Percentiles rank a stretch among this genome's conserved stretches.
These are phyloP conservation scores for Rehmannia glutinosa DNA, from an alignment of 257 asterid genomes.

Conservation along the genomic window DNA sequence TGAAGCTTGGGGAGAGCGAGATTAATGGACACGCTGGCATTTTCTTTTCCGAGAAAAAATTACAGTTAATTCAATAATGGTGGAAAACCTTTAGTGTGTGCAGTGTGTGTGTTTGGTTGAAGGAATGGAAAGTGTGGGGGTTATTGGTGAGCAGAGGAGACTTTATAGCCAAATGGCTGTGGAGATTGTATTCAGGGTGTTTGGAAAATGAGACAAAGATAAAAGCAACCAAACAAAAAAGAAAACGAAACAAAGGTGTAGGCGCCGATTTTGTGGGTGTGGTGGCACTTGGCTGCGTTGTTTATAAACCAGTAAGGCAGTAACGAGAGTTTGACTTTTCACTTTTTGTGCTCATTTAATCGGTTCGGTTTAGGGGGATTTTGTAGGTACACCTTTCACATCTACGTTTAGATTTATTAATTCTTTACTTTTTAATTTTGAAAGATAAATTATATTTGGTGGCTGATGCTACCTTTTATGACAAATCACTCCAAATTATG, in stretches of 20 bases:
- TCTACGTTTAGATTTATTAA: too few relatives aligned
- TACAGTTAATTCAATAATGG: too few relatives aligned
- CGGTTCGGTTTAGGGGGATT: neutral
- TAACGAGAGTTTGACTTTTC: too few relatives aligned
- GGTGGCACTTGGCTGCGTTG: conserved; percentile 1
- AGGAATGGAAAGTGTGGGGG: neutral
- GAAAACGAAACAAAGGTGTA: conserved; percentile 22
- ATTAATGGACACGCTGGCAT: conserved; percentile 19
- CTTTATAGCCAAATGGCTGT: conserved; percentile 14
- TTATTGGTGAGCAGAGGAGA: too few relatives aligned
- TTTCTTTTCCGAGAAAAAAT: neutral
- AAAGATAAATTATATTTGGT: too few relatives aligned
- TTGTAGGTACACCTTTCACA: neutral
- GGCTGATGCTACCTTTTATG: too few relatives aligned
- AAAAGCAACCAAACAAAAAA: neutral
- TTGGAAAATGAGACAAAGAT: neutral
- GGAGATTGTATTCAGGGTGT: conserved; percentile 3
- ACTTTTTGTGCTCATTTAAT: neutral
- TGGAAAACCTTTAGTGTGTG: neutral
- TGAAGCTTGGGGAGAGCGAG: conserved; percentile 49
- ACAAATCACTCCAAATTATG: too few relatives aligned
- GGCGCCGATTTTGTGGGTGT: neutral
- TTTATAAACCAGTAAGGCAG: too few relatives aligned
- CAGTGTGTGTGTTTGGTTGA: conserved; percentile 12
- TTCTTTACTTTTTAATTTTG: too few relatives aligned